Evolutionary conservation across 345 rosid genomes (phyloP).

Genomic region (Brassica rapa): DNA sequence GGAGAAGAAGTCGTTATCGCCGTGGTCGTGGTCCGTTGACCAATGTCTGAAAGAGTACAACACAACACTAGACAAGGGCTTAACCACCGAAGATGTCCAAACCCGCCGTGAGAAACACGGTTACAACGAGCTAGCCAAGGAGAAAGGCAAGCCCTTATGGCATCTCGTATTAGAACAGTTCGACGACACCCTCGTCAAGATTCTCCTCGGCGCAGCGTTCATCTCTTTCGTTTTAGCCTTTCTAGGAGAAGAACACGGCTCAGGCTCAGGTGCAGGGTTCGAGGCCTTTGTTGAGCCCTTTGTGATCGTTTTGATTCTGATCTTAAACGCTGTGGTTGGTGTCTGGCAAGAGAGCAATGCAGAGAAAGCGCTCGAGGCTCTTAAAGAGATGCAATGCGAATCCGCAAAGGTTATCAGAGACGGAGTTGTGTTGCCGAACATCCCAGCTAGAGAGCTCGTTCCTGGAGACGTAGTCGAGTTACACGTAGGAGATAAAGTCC

Average conservation of each 20-base stretch:
- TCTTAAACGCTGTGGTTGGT: slow-evolving; percentile 83
- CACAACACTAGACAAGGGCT: slow-evolving; percentile 70
- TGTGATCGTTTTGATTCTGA: slow-evolving; percentile 75
- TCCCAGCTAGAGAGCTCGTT: slow-evolving; percentile 90
- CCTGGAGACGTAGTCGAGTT: slow-evolving; percentile 88
- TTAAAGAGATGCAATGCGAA: slow-evolving; percentile 91
- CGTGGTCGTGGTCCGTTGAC: slow-evolving; percentile 84
- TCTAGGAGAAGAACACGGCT: slow-evolving; percentile 53
- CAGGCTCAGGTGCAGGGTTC: slow-evolving; percentile 49
- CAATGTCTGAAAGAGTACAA: slow-evolving; percentile 69
- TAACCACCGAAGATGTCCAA: slow-evolving; percentile 61
- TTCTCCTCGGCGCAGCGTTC: slow-evolving; percentile 82
- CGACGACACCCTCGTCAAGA: slow-evolving; percentile 86
- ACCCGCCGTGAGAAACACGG: slow-evolving; percentile 65
- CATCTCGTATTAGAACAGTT: slow-evolving; percentile 74
- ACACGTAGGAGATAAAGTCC: slow-evolving; percentile 83
- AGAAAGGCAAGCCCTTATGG: slow-evolving; percentile 90
- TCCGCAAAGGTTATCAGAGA: slow-evolving; percentile 75
- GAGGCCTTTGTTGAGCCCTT: slow-evolving; percentile 87
- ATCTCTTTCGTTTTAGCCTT: slow-evolving; percentile 82
- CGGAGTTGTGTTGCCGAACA: slow-evolving; percentile 56
- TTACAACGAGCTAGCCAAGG: slow-evolving; percentile 84
- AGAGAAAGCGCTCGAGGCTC: slow-evolving; percentile 90
- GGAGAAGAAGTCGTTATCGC: slow-evolving; percentile 65
- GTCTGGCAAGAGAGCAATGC: slow-evolving; percentile 97